Base-by-base conservation (phyloP, 1,139 yeast genomes). In the Spencermartinsiella ligniputridi region DNA sequence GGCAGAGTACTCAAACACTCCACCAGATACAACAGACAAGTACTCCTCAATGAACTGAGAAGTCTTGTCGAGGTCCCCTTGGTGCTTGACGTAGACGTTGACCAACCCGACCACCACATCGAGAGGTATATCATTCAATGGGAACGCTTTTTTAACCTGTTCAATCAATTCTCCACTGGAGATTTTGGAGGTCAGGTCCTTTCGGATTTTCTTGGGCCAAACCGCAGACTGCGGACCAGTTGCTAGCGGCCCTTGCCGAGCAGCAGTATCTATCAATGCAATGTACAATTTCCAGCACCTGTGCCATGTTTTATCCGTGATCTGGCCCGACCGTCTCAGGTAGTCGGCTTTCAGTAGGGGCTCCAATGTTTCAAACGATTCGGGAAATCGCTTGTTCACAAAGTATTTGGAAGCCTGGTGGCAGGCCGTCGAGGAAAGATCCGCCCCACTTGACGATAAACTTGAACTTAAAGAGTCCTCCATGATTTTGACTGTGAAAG, bases 211-310 rank as follows among this genome's bases (percentile, higher is more conserved):
- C 37, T 39, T 46, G 18, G 55, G 48, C 55, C 52, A 53, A 16
- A 22, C 41, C 40, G 38, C 39, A 6, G 30, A 12, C 9, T 13
- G 34, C 3, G 38, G 29, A 6, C n/a, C n/a, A 21, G 38, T 15
- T 8, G 38, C 20, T 4, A 27, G 15, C 13, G 30, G 17, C n/a
- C 44, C 40, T 2, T 29, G 43, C 13, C 43, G 45, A 12, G 51
- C 52, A 13, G 52, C 54, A 22, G 42, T 45, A 22, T 54, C 57
- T 15, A 54, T 18, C n/a, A 55, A 40, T 8, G 57, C 57, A 20
- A 56, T 36, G 24, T 57, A 57, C 24, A 57, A 41, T 24, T 48
- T 48, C 61, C 61, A 57, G 33, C 52, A 45, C 25, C 50, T 54
- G 38, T 48, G 46, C 53, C 57, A 56, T 20, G 47, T 35, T 16